Evolutionary conservation across 139 green algal genomes (phyloP), one percentile per base, ranked within the genome.

Genomic region (Chlorella sp.): DNA sequence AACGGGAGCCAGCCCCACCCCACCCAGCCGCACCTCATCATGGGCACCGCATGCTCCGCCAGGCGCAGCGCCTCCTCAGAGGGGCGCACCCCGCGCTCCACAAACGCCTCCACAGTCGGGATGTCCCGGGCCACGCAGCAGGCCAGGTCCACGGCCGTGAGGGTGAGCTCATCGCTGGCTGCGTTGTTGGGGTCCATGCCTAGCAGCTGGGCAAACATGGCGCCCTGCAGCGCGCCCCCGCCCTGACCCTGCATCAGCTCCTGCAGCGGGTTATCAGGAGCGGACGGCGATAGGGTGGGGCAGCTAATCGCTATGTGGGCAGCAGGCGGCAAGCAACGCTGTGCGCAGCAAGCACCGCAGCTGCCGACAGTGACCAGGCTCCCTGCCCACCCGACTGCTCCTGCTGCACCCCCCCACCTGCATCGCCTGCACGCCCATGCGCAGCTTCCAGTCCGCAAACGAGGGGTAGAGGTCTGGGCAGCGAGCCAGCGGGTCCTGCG

Each of bases 101-200:
- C 36, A 62, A 89, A 80, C 1, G 51, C 85, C 74, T 89, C 85
- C 65, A 89, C 65, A 2, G 51, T 62, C 18, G 63, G 63, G 4
- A 89, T 73, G 81, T 86, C 25, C 0, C 74, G 78, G 0, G 78
- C 34, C 56, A 86, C 57, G 28, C 65, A 65, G 64, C 32, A 41
- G 39, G 85, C 85, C 32, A 80, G 26, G 81, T 89, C 85, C 28
- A 89, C 64, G 23, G 85, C 85, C 4, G 85, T 71, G 15, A 71
- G 55, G 25, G 44, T 55, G 44, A 11, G 7, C 44, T 55, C 44
- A 55, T 55, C 44, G 44, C 44, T 55, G 44, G 44, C 44, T 55
- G 44, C 44, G 44, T 55, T 55, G 44, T 55, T 55, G 44, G 44
- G 7, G n/a, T n/a, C n/a, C n/a, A n/a, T n/a, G n/a, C n/a, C n/a